Percentiles rank a stretch among this genome's conserved stretches.
These are phyloP conservation scores for Peltaster fructicola DNA, from an alignment of 2,329 filamentous ascomycete species.

Conservation along the genomic window DNA sequence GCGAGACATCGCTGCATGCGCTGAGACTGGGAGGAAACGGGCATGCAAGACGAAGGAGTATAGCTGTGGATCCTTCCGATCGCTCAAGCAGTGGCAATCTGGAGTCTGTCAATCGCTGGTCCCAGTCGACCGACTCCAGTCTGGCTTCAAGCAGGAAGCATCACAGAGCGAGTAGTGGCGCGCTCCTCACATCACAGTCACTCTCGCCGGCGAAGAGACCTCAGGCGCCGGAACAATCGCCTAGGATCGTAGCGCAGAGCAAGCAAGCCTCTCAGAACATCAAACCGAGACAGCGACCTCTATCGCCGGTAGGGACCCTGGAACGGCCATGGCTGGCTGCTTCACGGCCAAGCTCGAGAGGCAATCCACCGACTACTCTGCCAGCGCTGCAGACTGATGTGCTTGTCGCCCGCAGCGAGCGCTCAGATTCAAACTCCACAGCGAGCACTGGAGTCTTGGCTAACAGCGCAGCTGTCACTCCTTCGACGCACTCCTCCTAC, in stretches of 20 bases:
- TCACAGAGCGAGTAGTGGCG: constrained; percentile 21
- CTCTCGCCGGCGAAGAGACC: constrained; percentile 11
- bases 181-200: constrained; percentile 19
- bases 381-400: no score
- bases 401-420: no score
- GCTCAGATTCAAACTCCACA: constrained; percentile 16
- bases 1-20: constrained; percentile 10
- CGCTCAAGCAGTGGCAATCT: constrained; percentile 25
- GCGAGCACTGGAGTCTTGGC: constrained; percentile 6
- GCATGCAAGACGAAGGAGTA: constrained; percentile 23
- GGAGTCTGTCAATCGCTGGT: constrained; percentile 39
- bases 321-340: constrained; percentile 1
- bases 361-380: no score
- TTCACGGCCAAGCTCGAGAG: constrained; percentile 11
- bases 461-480: constrained; percentile 15
- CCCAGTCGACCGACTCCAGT: constrained; percentile 37
- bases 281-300: constrained; percentile 1
- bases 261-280: constrained; percentile 3
- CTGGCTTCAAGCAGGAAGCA: constrained; percentile 19
- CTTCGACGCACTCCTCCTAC: constrained; percentile 14
- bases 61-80: constrained; percentile 21
- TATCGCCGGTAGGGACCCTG: constrained; percentile 1
- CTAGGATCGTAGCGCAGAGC: constrained; percentile 2
- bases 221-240: constrained; percentile 1
- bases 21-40: constrained; percentile 10